A percentile compares a stretch with the other conserved stretches of the same genome.
phyloP scores from a whole-genome alignment of 106 monocot species.

The Phalaenopsis equestris region DNA sequence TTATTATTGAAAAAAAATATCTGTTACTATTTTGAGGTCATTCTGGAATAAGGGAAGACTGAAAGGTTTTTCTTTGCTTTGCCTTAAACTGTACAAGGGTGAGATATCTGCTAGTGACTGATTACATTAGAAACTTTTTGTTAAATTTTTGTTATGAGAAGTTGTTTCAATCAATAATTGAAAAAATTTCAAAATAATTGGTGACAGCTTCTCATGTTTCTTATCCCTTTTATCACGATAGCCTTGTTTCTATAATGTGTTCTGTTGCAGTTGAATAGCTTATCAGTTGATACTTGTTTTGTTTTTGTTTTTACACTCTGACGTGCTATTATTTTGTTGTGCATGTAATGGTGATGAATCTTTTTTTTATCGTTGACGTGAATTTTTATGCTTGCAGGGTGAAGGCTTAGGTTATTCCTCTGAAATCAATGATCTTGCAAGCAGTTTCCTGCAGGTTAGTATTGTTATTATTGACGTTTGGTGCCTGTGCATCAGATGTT shows the following conservation, averaged over 20 bases:
- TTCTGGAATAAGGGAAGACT: not conserved
- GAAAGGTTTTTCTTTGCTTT: not conserved
- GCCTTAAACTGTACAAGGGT: not conserved
- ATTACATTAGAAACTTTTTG: not conserved
- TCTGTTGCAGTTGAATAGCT: not conserved
- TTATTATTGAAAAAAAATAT: not conserved
- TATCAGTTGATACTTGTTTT: not conserved
- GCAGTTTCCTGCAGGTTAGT: constrained; percentile 44
- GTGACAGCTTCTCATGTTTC: not conserved
- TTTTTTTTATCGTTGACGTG: not conserved
- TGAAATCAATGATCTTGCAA: constrained; percentile 56
- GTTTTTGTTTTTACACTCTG: not conserved
- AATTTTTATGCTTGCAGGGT: constrained; percentile 19
- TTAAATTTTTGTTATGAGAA: not conserved
- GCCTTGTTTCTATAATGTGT: not conserved
- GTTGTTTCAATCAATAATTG: not conserved
- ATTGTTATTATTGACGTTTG: not conserved
- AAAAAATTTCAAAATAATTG: not conserved
- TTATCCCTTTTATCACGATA: not conserved
- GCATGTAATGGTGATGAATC: not conserved
- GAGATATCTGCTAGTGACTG: not conserved
- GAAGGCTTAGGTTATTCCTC: constrained; percentile 39
- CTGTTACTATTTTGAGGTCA: not conserved
- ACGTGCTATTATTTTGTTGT: not conserved
- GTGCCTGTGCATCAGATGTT: not conserved